Conservation (phyloP, 352 stramenopile genomes). For the Globisporangium cystogenes region DNA sequence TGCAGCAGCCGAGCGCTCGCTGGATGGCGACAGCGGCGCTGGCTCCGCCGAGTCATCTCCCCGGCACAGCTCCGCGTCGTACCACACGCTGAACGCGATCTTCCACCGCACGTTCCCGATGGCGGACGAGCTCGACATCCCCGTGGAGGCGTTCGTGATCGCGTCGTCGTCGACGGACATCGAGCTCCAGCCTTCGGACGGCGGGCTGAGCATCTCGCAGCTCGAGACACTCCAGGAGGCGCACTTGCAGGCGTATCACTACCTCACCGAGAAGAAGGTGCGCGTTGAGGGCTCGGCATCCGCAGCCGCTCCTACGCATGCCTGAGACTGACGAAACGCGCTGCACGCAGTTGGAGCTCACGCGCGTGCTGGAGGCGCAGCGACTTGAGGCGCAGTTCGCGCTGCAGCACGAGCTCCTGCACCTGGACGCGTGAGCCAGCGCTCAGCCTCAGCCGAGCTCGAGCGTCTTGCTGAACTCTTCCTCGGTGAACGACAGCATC, state of each 20-base stretch:
- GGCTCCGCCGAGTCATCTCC: neutral
- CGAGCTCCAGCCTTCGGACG: constrained; percentile 31
- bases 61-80: constrained; percentile 19
- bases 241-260: constrained; percentile 78
- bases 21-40: neutral
- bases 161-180: constrained; percentile 41
- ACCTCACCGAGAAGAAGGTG: constrained; percentile 82
- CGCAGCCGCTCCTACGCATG: too few species aligned
- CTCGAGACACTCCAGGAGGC: constrained; percentile 76
- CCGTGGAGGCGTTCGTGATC: constrained; percentile 70
- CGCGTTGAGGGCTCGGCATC: too few species aligned
- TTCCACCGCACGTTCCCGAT: constrained; percentile 71
- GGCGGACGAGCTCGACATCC: constrained; percentile 65
- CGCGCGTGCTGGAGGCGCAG: constrained; percentile 67
- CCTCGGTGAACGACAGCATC: constrained; percentile 83
- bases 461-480: constrained; percentile 77
- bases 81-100: constrained; percentile 39
- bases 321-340: too few species aligned
- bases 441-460: constrained; percentile 42
- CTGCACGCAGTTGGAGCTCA: constrained; percentile 53
- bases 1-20: neutral
- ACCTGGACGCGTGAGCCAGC: constrained; percentile 20
- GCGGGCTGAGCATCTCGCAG: constrained; percentile 76
- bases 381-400: constrained; percentile 61
- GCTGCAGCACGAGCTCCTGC: constrained; percentile 59